A percentile compares a stretch with the other conserved stretches of the same genome.
Conservation (phyloP, 345 rosid species). For the Linum usitatissimum region DNA sequence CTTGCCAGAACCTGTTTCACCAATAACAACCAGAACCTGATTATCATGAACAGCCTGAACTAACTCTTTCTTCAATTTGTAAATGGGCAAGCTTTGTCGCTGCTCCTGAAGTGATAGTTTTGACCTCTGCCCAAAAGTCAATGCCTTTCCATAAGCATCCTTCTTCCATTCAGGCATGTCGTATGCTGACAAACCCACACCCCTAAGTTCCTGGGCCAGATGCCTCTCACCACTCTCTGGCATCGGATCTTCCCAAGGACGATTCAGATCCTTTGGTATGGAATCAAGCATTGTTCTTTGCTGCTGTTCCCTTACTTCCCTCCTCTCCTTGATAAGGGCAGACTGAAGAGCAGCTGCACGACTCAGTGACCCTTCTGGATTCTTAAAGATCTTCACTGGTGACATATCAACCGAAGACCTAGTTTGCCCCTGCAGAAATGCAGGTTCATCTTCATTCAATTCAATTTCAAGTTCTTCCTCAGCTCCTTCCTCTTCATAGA, state of each 20-base stretch:
- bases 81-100: slow-evolving; percentile 40
- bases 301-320: slow-evolving; percentile 77
- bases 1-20: background rate
- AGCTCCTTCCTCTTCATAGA: slow-evolving; percentile 72
- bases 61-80: background rate
- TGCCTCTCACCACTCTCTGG: slow-evolving; percentile 86
- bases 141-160: slow-evolving; percentile 74
- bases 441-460: slow-evolving; percentile 82
- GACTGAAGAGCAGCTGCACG: slow-evolving; percentile 94
- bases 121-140: slow-evolving; percentile 71
- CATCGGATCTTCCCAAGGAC: slow-evolving; percentile 96
- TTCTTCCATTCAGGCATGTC: slow-evolving; percentile 96
- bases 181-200: slow-evolving; percentile 81
- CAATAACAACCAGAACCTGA: slow-evolving; percentile 1
- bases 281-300: slow-evolving; percentile 87
- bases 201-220: slow-evolving; percentile 90
- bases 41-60: slow-evolving; percentile 2
- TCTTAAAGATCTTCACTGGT: slow-evolving; percentile 83
- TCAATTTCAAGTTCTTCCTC: slow-evolving; percentile 95
- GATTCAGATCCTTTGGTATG: slow-evolving; percentile 93
- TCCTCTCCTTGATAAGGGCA: slow-evolving; percentile 74
- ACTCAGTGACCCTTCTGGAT: slow-evolving; percentile 87
- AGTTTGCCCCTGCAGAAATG: slow-evolving; percentile 71
- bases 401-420: slow-evolving; percentile 68
- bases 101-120: slow-evolving; percentile 87